Conservation (phyloP, 768 basidiomycete species). For the Suillus lakei region DNA sequence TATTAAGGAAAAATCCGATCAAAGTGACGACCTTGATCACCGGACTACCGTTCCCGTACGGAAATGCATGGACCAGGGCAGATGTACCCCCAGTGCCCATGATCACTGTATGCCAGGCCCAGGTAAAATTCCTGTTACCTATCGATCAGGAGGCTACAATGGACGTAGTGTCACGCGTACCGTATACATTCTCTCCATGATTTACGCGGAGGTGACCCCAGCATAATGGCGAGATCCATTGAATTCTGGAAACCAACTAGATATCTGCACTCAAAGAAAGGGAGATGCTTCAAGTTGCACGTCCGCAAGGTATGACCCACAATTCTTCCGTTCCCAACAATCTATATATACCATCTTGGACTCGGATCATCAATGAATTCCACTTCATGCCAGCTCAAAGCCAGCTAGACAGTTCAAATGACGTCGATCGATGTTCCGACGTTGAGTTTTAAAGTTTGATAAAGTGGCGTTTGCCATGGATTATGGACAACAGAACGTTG, state of each 20-base stretch:
- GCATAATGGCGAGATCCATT: background rate
- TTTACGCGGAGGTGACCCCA: constrained; percentile 31
- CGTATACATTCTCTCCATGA: constrained; percentile 41
- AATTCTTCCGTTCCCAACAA: background rate
- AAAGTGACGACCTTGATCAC: constrained; percentile 40
- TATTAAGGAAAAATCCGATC: constrained; percentile 45
- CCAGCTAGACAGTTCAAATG: background rate
- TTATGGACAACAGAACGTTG: background rate
- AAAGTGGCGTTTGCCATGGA: background rate
- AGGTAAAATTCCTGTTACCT: constrained; percentile 46
- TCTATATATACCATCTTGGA: background rate
- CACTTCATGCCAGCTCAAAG: background rate
- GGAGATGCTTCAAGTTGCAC: background rate
- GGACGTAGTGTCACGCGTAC: constrained; percentile 22
- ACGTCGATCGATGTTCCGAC: background rate
- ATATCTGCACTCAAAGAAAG: background rate
- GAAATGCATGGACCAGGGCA: constrained; percentile 46
- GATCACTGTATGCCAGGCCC: constrained; percentile 51
- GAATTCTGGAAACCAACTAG: background rate
- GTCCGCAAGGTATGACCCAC: background rate
- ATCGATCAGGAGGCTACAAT: constrained; percentile 5
- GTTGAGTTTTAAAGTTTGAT: background rate
- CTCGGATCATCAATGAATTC: background rate
- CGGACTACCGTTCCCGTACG: constrained; percentile 42
- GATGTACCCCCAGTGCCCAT: constrained; percentile 53